phyloP scores from a whole-genome alignment of 2,329 filamentous ascomycete genomes.

The Aspergillus sp. region DNA sequence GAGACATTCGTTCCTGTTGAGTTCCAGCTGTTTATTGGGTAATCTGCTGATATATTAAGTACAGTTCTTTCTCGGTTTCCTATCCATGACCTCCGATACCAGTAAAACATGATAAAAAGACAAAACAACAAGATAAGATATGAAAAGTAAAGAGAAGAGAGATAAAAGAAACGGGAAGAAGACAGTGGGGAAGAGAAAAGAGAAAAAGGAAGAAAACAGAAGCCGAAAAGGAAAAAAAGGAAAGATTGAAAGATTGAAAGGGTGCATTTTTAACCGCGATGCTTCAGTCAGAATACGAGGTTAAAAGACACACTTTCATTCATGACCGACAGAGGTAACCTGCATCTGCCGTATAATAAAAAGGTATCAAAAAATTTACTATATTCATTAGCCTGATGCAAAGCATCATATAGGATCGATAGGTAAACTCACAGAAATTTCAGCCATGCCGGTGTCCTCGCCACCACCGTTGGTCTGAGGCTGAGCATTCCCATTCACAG shows the following conservation, averaged over 20 bases:
- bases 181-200: not conserved
- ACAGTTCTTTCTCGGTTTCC: not conserved
- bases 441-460: slow-evolving; percentile 56
- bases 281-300: not conserved
- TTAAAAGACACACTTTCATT: not conserved
- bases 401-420: not conserved
- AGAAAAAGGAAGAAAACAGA: slow-evolving; percentile 4
- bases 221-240: slow-evolving; percentile 6
- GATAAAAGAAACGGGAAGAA: not conserved
- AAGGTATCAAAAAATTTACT: slow-evolving; percentile 19
- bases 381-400: not conserved
- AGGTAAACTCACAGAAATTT: slow-evolving; percentile 50
- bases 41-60: not conserved
- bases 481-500: slow-evolving; percentile 48
- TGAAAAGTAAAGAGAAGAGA: not conserved
- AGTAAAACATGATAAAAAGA: slow-evolving; percentile 9
- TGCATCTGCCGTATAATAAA: slow-evolving; percentile 3
- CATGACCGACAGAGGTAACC: slow-evolving; percentile 8
- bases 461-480: slow-evolving; percentile 51
- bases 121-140: not conserved
- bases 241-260: slow-evolving; percentile 5
- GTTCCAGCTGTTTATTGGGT: not conserved
- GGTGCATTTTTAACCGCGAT: slow-evolving; percentile 1
- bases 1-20: slow-evolving; percentile 14
- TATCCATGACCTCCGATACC: slow-evolving; percentile 2